These are phyloP conservation scores for Microcyclospora tardicrescens DNA, from an alignment of 2,329 filamentous ascomycete genomes.

Conservation along the genomic window DNA sequence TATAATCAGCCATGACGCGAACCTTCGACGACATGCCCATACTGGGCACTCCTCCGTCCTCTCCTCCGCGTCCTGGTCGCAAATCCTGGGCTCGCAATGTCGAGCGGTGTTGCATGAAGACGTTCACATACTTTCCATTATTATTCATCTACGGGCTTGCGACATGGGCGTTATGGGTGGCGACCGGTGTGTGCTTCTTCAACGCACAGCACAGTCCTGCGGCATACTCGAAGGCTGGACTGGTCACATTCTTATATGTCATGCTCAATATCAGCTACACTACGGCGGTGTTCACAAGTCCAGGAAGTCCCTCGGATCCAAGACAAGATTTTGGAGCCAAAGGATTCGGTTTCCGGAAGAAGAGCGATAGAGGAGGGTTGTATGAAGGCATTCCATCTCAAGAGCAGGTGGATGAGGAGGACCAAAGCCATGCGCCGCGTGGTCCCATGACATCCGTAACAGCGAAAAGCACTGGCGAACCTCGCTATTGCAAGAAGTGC, in stretches of 20 bases:
- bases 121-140: slow-evolving; percentile 73
- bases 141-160: slow-evolving; percentile 78
- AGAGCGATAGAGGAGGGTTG: slow-evolving; percentile 27
- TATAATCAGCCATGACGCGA: not conserved
- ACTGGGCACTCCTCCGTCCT: slow-evolving; percentile 16
- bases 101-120: slow-evolving; percentile 73
- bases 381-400: slow-evolving; percentile 75
- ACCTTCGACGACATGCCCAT: slow-evolving; percentile 8
- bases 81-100: slow-evolving; percentile 50
- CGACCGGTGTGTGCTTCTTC: slow-evolving; percentile 45
- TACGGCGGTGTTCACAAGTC: slow-evolving; percentile 81
- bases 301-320: slow-evolving; percentile 50
- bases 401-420: slow-evolving; percentile 34
- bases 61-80: slow-evolving; percentile 18
- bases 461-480: slow-evolving; percentile 70
- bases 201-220: slow-evolving; percentile 3
- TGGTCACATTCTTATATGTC: slow-evolving; percentile 59
- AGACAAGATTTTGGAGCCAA: slow-evolving; percentile 12
- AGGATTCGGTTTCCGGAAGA: not conserved
- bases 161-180: slow-evolving; percentile 88
- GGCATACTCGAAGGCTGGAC: slow-evolving; percentile 29
- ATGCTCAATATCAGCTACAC: slow-evolving; percentile 85
- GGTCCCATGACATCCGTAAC: slow-evolving; percentile 55
- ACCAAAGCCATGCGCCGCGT: slow-evolving; percentile 21
- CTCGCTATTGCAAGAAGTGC: slow-evolving; percentile 95